Evolutionary conservation across 73 alveolate species (phyloP).

Genomic region (Paramecium octaurelia): DNA sequence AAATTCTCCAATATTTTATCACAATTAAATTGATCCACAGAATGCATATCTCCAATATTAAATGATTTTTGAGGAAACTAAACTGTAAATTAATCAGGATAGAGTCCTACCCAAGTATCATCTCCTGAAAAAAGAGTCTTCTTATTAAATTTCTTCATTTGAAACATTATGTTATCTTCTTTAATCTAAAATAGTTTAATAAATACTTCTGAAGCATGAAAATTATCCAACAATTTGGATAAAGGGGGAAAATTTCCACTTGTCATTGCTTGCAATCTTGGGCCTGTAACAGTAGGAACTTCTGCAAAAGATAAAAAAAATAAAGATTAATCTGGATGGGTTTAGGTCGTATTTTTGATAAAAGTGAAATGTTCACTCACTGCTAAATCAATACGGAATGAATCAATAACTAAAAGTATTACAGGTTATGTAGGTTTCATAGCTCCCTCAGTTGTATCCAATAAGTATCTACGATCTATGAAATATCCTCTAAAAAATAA

Average conservation of each 20-base stretch:
- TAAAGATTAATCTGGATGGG: background rate
- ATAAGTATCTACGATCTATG: background rate
- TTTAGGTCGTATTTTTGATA: background rate
- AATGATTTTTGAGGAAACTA: slow-evolving; percentile 65
- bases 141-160: slow-evolving; percentile 18
- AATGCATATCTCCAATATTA: slow-evolving; percentile 70
- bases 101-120: slow-evolving; percentile 74
- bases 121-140: slow-evolving; percentile 75
- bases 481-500: background rate
- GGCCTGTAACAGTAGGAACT: background rate
- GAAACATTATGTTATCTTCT: slow-evolving; percentile 55
- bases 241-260: background rate
- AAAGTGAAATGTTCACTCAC: background rate
- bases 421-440: background rate
- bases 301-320: background rate
- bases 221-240: background rate
- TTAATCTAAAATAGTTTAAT: background rate
- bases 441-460: background rate
- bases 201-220: background rate
- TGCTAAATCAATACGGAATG: background rate
- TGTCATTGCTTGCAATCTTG: background rate
- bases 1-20: background rate
- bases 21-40: background rate
- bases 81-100: slow-evolving; percentile 58
- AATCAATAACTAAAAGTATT: background rate